Percentiles rank a stretch among this genome's conserved stretches.
Conservation (phyloP, 2,329 filamentous ascomycete species). For the Nigrospora oryzae region DNA sequence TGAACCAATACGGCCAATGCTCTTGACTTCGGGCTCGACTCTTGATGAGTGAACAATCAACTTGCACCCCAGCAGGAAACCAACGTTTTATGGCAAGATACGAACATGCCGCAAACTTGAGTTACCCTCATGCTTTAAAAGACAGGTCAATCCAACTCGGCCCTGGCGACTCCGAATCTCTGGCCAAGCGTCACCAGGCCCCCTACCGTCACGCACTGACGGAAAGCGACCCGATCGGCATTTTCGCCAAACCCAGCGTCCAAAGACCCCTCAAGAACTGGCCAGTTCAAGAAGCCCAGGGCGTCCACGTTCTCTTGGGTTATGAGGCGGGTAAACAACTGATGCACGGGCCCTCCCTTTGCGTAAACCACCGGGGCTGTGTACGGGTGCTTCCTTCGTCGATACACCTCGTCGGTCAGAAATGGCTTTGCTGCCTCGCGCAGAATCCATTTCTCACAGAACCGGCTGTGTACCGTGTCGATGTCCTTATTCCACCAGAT, state of each 20-base stretch:
- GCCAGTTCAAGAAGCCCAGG: constrained; percentile 32
- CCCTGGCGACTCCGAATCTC: constrained; percentile 26
- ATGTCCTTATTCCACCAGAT: constrained; percentile 2
- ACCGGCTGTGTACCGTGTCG: background rate
- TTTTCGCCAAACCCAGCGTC: constrained; percentile 27
- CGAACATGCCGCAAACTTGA: too few relatives aligned
- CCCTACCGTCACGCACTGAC: constrained; percentile 26
- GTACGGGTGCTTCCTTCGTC: constrained; percentile 39
- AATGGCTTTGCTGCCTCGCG: constrained; percentile 9
- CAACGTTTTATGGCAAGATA: too few relatives aligned
- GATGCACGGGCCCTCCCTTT: constrained; percentile 32
- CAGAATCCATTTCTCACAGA: constrained; percentile 12
- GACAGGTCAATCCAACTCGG: background rate
- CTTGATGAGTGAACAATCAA: too few relatives aligned
- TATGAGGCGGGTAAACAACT: constrained; percentile 18
- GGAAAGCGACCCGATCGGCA: constrained; percentile 22
- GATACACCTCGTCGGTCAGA: constrained; percentile 35
- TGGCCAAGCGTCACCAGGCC: constrained; percentile 34
- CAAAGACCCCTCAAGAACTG: constrained; percentile 23
- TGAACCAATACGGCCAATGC: too few relatives aligned
- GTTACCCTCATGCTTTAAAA: too few relatives aligned
- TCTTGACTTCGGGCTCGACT: too few relatives aligned
- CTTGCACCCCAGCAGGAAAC: too few relatives aligned
- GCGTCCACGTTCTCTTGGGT: constrained; percentile 25
- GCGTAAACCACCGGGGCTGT: constrained; percentile 31